Evolutionary conservation across 768 basidiomycete genomes (phyloP).

Genomic region (Sarcodon aspratus): DNA sequence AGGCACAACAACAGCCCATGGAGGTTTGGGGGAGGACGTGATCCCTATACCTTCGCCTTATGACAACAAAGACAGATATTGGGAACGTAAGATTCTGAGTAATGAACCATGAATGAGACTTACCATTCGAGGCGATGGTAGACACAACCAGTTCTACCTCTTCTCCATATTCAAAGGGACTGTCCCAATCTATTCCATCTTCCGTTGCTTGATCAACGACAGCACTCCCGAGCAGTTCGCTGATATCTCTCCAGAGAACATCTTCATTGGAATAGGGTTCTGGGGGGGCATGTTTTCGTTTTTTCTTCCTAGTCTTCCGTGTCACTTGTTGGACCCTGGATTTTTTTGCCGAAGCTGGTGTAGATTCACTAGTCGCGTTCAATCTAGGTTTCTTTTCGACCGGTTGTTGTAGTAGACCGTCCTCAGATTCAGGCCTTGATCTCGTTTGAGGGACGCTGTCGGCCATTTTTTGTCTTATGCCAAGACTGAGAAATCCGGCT

Average conservation of each 20-base stretch:
- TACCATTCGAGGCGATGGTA: constrained; percentile 53
- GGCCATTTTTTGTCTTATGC: neutral
- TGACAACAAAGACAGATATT: neutral
- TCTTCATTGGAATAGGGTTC: constrained; percentile 66
- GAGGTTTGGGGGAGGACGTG: constrained; percentile 30
- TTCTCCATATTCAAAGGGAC: constrained; percentile 48
- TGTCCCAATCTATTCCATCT: constrained; percentile 38
- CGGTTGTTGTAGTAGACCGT: constrained; percentile 4
- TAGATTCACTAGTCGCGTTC: constrained; percentile 2
- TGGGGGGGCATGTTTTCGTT: constrained; percentile 24
- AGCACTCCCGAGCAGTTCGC: constrained; percentile 51
- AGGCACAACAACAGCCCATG: constrained; percentile 80
- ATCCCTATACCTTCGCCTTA: constrained; percentile 61
- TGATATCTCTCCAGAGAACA: constrained; percentile 64
- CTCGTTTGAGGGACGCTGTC: neutral
- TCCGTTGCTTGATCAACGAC: constrained; percentile 37
- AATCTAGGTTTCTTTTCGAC: constrained; percentile 22
- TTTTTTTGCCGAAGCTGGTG: constrained; percentile 3
- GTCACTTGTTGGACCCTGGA: constrained; percentile 13
- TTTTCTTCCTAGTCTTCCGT: constrained; percentile 17
- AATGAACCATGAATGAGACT: constrained; percentile 10
- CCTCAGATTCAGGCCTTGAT: constrained; percentile 7
- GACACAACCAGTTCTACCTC: constrained; percentile 56
- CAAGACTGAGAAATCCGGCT: neutral
- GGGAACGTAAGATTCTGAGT: neutral